phyloP scores from a whole-genome alignment of 768 basidiomycete species.

The Leucocoprinus leucothites region DNA sequence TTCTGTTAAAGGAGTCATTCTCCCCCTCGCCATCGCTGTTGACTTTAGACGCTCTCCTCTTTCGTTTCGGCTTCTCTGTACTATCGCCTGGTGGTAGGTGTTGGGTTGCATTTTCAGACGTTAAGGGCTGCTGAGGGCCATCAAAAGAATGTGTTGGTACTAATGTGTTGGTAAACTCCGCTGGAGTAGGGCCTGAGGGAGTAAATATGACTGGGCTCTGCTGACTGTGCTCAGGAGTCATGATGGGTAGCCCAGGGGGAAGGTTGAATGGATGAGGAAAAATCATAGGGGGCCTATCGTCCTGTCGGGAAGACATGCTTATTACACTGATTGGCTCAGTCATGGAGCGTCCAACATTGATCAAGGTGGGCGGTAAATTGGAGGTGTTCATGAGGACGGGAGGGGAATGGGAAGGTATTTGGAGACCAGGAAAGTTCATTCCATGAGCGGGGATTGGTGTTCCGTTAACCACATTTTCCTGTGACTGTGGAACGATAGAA shows the following conservation, averaged over 20 bases:
- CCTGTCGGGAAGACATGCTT: background rate
- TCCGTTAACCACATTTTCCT: background rate
- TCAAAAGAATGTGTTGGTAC: background rate
- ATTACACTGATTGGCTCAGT: background rate
- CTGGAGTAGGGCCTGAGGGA: background rate
- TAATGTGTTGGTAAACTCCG: background rate
- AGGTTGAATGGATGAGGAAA: conserved; percentile 1
- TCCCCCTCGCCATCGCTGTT: conserved; percentile 15
- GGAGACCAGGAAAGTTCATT: background rate
- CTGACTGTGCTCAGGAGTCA: conserved; percentile 1
- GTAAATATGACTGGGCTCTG: conserved; percentile 4
- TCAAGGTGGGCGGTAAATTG: background rate
- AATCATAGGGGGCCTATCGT: background rate
- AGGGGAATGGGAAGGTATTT: background rate
- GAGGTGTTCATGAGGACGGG: conserved; percentile 2
- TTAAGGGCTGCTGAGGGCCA: background rate
- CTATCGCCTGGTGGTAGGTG: background rate
- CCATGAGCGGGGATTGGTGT: background rate
- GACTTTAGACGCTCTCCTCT: conserved; percentile 15
- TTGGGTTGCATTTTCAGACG: background rate
- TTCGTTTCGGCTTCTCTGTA: conserved; percentile 16
- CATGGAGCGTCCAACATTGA: conserved; percentile 1
- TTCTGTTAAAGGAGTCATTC: conserved; percentile 13
- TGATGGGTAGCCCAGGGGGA: background rate
- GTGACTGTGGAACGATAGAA: background rate